Evolutionary conservation across 2,329 filamentous ascomycete species (phyloP).

Genomic region (Fusarium sp.): DNA sequence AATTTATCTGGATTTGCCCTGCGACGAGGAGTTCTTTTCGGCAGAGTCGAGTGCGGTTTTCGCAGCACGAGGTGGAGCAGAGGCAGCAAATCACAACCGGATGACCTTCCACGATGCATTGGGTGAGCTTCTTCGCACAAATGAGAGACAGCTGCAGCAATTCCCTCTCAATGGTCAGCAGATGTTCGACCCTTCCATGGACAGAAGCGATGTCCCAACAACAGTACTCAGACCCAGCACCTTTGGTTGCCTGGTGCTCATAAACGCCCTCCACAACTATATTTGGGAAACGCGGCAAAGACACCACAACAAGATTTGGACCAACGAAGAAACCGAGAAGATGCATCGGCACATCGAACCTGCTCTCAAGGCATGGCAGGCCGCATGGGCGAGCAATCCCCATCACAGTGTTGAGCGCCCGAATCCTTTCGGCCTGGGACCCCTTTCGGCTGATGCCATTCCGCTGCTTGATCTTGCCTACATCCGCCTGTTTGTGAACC

Average conservation of each 20-base stretch:
- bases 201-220: conserved; percentile 63
- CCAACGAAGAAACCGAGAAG: conserved; percentile 90
- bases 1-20: conserved; percentile 89
- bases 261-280: conserved; percentile 96
- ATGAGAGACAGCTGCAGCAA: conserved; percentile 75
- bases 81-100: conserved; percentile 78
- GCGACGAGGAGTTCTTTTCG: conserved; percentile 91
- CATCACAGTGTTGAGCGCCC: conserved; percentile 87
- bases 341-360: conserved; percentile 98
- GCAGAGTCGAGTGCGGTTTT: conserved; percentile 89
- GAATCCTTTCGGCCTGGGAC: conserved; percentile 85
- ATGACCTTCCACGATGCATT: conserved; percentile 88
- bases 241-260: conserved; percentile 91
- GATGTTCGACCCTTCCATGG: conserved; percentile 30
- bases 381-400: conserved; percentile 90
- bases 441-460: conserved; percentile 91
- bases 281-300: conserved; percentile 97
- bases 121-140: conserved; percentile 84
- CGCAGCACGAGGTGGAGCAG: conserved; percentile 81
- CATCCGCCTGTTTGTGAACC: conserved; percentile 91
- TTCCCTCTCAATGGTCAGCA: conserved; percentile 48
- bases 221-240: conserved; percentile 86
- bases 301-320: conserved; percentile 91
- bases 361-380: conserved; percentile 93
- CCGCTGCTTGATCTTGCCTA: conserved; percentile 93